Conservation (phyloP, 441 rosid species). For the Mallotus japonicus region DNA sequence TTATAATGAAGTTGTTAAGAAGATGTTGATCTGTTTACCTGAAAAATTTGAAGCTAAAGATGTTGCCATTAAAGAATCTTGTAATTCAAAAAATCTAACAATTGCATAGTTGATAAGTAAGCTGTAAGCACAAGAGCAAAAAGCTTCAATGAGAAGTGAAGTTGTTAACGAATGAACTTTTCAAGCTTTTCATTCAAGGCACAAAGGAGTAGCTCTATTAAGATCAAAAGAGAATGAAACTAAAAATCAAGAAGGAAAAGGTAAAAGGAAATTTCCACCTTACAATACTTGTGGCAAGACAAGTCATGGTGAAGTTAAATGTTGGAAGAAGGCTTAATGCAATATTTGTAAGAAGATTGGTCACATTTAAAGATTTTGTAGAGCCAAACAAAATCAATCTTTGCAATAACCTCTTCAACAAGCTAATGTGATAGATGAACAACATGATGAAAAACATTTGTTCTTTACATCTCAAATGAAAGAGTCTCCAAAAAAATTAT, state of each 20-base stretch:
- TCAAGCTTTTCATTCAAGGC: not conserved
- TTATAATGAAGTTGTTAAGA: too few species aligned
- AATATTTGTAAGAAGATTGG: not conserved
- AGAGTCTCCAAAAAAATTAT: not conserved
- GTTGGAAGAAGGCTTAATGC: not conserved
- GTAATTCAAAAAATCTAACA: too few species aligned
- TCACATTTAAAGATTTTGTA: not conserved
- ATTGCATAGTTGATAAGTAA: not conserved
- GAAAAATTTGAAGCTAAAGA: too few species aligned
- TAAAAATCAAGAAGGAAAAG: not conserved
- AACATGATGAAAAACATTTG: not conserved
- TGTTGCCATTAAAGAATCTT: too few species aligned
- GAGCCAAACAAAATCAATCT: not conserved
- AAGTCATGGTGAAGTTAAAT: not conserved
- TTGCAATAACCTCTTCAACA: slow-evolving; percentile 2
- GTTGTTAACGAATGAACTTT: not conserved
- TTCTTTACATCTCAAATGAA: not conserved
- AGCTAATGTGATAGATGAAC: not conserved
- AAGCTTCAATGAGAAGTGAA: not conserved
- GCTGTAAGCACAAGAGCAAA: not conserved
- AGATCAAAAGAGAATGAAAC: not conserved
- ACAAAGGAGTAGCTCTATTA: not conserved
- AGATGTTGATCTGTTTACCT: too few species aligned
- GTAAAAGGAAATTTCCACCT: not conserved
- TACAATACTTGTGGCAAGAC: not conserved